phyloP scores from a whole-genome alignment of 768 basidiomycete genomes.

The Termitomyces sp. region DNA sequence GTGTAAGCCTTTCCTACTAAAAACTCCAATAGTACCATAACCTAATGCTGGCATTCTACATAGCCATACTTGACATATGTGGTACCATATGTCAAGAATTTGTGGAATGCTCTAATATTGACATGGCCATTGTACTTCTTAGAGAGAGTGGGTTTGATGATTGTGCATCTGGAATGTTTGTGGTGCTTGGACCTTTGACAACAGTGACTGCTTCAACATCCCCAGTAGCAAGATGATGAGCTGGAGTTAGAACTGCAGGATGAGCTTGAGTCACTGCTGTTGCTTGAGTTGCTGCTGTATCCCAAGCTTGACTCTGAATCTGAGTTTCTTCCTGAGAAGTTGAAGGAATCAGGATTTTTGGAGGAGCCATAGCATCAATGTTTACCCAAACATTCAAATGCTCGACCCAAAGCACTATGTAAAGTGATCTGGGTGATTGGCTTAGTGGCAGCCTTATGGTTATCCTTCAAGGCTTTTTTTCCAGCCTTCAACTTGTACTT shows the following conservation, averaged over 20 bases:
- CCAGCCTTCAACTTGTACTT: background rate
- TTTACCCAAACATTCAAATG: background rate
- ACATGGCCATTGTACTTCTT: background rate
- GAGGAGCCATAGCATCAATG: background rate
- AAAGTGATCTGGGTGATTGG: background rate
- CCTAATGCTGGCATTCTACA: background rate
- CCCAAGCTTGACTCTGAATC: background rate
- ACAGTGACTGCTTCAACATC: background rate
- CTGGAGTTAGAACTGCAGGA: background rate
- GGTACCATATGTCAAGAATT: background rate
- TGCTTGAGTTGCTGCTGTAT: background rate
- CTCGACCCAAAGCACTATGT: background rate
- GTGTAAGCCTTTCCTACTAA: background rate
- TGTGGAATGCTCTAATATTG: background rate
- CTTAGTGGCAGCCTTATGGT: background rate
- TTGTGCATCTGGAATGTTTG: background rate
- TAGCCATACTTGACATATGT: background rate
- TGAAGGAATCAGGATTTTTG: background rate
- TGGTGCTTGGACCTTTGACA: background rate
- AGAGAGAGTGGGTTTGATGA: background rate
- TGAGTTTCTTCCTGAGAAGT: background rate
- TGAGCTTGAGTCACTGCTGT: background rate
- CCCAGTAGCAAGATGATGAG: background rate
- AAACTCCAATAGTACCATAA: background rate
- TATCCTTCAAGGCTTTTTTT: background rate